Conservation (phyloP, 208 protist genomes). For the Endotrypanum monterogeii region DNA sequence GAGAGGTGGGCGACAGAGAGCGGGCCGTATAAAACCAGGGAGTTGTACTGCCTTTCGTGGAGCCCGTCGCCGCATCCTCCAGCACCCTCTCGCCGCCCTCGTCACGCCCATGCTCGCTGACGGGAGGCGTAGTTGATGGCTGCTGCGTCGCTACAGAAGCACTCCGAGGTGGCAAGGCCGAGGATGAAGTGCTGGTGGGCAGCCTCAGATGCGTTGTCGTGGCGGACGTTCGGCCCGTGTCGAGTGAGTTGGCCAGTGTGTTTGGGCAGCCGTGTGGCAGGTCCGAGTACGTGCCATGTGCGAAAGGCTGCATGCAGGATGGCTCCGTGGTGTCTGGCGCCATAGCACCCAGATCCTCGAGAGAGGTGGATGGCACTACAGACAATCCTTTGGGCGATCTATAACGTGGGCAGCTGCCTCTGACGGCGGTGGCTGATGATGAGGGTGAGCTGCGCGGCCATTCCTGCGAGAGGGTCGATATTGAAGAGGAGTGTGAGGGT, state of each 20-base stretch:
- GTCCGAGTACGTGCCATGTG: not conserved
- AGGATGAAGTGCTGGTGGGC: not conserved
- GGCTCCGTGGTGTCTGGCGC: not conserved
- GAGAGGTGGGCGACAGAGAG: not conserved
- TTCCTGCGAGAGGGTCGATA: not conserved
- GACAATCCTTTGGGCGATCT: not conserved
- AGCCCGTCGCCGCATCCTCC: not conserved
- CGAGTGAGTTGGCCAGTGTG: not conserved
- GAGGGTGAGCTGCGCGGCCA: not conserved
- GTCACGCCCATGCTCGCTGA: not conserved
- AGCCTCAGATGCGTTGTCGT: not conserved
- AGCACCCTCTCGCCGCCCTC: not conserved
- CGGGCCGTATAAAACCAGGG: not conserved
- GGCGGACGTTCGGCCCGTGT: not conserved
- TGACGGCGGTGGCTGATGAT: not conserved
- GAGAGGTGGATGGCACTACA: not conserved
- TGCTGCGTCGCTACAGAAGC: not conserved
- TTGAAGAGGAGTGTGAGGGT: not conserved
- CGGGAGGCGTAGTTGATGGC: not conserved
- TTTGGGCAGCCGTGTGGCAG: not conserved
- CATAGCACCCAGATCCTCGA: not conserved
- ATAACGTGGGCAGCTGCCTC: not conserved
- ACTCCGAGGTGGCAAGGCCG: not conserved
- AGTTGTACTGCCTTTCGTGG: not conserved
- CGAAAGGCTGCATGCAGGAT: not conserved